Conservation (phyloP, 495 filamentous ascomycete species). For the Penicillium longicatenatum region DNA sequence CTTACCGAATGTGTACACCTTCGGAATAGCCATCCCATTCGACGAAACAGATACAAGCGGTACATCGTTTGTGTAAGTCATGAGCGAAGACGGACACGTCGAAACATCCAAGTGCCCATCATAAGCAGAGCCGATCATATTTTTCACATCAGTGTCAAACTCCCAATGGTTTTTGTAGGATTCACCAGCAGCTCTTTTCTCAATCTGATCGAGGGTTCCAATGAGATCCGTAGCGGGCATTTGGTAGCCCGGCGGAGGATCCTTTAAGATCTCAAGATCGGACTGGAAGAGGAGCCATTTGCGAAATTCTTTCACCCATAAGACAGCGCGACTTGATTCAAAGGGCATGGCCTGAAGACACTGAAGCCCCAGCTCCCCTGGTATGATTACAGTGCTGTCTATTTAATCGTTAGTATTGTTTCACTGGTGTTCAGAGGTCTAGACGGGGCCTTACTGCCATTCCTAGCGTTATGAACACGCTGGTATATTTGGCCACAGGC, state of each 20-base stretch:
- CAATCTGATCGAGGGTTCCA: conserved; percentile 37
- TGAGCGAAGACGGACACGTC: background rate
- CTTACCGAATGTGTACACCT: conserved; percentile 2
- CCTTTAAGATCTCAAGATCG: conserved; percentile 49
- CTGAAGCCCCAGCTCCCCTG: conserved; percentile 38
- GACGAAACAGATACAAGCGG: conserved; percentile 8
- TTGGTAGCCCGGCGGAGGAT: conserved; percentile 52
- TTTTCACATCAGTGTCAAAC: background rate
- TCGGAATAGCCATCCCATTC: background rate
- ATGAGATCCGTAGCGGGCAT: conserved; percentile 51
- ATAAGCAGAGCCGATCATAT: background rate
- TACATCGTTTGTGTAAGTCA: background rate
- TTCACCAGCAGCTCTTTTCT: conserved; percentile 27
- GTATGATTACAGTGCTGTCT: background rate
- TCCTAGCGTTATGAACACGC: background rate
- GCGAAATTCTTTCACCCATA: conserved; percentile 52
- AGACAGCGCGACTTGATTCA: conserved; percentile 45
- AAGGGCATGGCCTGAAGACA: conserved; percentile 55
- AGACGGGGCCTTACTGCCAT: background rate
- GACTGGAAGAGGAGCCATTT: conserved; percentile 54
- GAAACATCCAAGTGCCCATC: background rate
- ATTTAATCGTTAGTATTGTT: background rate
- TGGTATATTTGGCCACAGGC: conserved; percentile 2
- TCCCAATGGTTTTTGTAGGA: background rate
- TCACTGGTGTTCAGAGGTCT: background rate